These are phyloP conservation scores for Trichosporon asahii DNA, from an alignment of 1,284 basidiomycete species.

Conservation along the genomic window DNA sequence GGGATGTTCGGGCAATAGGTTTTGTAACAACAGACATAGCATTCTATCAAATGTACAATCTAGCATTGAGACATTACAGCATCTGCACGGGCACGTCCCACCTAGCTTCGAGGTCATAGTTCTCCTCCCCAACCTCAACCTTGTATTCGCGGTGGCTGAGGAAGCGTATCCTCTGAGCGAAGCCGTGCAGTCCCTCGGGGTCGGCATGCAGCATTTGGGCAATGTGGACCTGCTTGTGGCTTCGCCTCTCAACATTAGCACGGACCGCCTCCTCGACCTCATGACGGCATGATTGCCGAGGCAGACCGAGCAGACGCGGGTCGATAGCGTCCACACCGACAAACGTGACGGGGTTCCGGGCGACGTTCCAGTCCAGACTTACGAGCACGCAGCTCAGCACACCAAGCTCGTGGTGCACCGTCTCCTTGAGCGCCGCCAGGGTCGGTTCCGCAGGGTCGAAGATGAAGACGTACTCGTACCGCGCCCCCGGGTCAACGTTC, in stretches of 20 bases:
- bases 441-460: neutral
- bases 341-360: neutral
- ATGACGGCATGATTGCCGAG: neutral
- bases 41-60: neutral
- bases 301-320: neutral
- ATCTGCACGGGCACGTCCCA: neutral
- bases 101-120: neutral
- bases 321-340: conserved; percentile 2
- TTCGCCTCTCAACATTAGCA: neutral
- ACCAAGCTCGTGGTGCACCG: neutral
- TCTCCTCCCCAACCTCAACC: neutral
- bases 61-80: neutral
- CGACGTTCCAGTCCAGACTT: conserved; percentile 1
- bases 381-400: neutral
- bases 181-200: neutral
- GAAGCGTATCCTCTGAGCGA: conserved; percentile 11
- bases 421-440: neutral
- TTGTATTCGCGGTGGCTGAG: neutral
- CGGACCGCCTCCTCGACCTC: neutral
- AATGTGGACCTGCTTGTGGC: neutral
- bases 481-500: neutral
- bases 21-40: neutral
- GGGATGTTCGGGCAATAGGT: neutral
- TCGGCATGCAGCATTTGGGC: neutral
- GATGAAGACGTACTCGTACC: conserved; percentile 8